phyloP scores from a whole-genome alignment of 2,329 filamentous ascomycete species.

The Aotearoamyces nothofagi region DNA sequence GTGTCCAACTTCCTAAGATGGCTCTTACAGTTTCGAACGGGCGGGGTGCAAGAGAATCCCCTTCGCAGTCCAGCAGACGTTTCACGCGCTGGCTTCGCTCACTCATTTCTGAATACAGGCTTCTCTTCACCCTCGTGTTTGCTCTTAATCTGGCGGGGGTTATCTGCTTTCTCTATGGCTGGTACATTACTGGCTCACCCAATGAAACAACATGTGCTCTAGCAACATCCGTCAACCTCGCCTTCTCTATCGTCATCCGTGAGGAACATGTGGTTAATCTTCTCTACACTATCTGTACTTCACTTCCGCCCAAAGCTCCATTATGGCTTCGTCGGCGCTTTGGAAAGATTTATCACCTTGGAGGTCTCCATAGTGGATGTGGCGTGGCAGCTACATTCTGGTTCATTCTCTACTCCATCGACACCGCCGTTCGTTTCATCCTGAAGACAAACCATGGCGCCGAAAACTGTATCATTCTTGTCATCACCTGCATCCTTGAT shows the following conservation, averaged over 20 bases:
- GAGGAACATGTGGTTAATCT: conserved; percentile 34
- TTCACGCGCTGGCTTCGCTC: conserved; percentile 1
- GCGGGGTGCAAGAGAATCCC: too few relatives aligned
- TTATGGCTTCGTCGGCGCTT: conserved; percentile 29
- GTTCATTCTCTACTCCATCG: conserved; percentile 24
- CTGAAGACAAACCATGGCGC: conserved; percentile 7
- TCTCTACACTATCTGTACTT: conserved; percentile 28
- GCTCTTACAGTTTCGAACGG: too few relatives aligned
- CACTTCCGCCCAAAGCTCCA: conserved; percentile 25
- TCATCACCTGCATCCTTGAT: conserved; percentile 41
- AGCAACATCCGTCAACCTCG: conserved; percentile 29
- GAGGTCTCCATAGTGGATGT: conserved; percentile 36
- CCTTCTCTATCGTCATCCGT: conserved; percentile 30
- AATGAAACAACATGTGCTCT: conserved; percentile 4
- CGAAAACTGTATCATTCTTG: too few relatives aligned
- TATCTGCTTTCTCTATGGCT: conserved; percentile 6
- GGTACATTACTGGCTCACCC: conserved; percentile 4
- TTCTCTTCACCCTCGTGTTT: conserved; percentile 22
- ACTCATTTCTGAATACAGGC: conserved; percentile 14
- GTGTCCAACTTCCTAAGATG: too few relatives aligned
- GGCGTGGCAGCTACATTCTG: conserved; percentile 31
- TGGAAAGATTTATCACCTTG: conserved; percentile 36
- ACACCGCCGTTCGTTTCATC: conserved; percentile 15
- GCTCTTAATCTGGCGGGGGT: conserved; percentile 17
- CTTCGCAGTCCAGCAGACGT: too few relatives aligned